Conservation (phyloP, 1,284 basidiomycete genomes). For the Malassezia slooffiae region DNA sequence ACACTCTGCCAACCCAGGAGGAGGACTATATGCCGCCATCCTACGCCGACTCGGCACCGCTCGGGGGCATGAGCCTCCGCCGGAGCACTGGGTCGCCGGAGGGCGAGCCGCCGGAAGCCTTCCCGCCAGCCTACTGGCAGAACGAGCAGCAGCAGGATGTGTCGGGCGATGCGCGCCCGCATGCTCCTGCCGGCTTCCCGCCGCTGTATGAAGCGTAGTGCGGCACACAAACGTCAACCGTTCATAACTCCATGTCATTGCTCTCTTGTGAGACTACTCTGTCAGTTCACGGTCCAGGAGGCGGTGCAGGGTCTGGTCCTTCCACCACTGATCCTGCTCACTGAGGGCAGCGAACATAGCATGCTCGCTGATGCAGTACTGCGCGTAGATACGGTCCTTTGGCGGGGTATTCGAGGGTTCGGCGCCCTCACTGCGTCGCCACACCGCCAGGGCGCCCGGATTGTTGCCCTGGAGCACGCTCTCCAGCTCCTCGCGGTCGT, state of each 20-base stretch:
- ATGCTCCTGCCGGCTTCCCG: constrained; percentile 4
- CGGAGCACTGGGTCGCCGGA: too few species aligned
- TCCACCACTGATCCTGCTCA: constrained; percentile 37
- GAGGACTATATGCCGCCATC: too few species aligned
- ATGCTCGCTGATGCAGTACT: constrained; percentile 34
- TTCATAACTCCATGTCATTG: too few species aligned
- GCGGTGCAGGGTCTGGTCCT: constrained; percentile 29
- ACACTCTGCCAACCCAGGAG: too few species aligned
- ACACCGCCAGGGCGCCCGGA: constrained; percentile 26
- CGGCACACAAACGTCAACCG: too few species aligned
- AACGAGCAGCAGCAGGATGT: too few species aligned
- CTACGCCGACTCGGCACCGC: too few species aligned
- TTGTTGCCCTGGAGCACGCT: constrained; percentile 30
- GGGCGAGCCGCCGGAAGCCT: too few species aligned
- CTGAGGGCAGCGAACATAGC: constrained; percentile 26
- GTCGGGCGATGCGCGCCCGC: background rate
- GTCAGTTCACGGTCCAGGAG: constrained; percentile 35
- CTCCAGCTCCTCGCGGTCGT: constrained; percentile 26
- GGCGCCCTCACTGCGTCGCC: constrained; percentile 17
- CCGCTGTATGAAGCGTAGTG: constrained; percentile 13
- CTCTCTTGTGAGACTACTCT: background rate
- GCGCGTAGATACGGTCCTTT: constrained; percentile 35
- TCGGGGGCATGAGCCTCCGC: too few species aligned
- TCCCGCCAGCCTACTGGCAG: too few species aligned
- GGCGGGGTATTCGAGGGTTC: constrained; percentile 12